Percentiles rank a stretch among this genome's conserved stretches.
Conservation (phyloP, 495 filamentous ascomycete species). For the Bacidia gigantensis region DNA sequence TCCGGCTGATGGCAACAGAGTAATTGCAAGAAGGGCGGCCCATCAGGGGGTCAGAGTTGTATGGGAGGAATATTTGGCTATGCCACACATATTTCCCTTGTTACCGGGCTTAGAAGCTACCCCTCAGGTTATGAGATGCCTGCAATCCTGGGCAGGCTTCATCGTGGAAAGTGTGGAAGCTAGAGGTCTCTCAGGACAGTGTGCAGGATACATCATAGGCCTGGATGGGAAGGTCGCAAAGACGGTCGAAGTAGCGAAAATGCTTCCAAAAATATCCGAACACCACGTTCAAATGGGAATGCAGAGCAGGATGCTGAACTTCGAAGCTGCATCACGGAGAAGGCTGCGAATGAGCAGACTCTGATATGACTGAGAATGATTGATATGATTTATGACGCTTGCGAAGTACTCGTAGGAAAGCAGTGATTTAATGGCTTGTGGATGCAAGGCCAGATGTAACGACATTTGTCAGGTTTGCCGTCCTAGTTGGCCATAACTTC, state of each 20-base stretch:
- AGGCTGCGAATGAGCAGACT: not conserved
- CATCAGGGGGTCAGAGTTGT: conserved; percentile 9
- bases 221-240: not conserved
- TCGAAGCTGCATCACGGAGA: not conserved
- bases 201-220: not conserved
- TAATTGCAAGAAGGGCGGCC: conserved; percentile 5
- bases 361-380: too few relatives aligned
- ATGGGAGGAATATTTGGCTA: conserved; percentile 15
- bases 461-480: too few relatives aligned
- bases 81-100: conserved; percentile 15
- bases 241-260: not conserved
- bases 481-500: too few relatives aligned
- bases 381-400: too few relatives aligned
- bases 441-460: too few relatives aligned
- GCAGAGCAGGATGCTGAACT: not conserved
- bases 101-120: not conserved
- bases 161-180: not conserved
- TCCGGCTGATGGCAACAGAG: conserved; percentile 6
- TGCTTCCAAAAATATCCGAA: not conserved
- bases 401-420: too few relatives aligned
- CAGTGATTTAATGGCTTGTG: too few relatives aligned
- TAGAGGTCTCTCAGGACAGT: not conserved
- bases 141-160: not conserved
- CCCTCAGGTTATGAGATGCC: not conserved
- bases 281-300: not conserved